These are phyloP conservation scores for Rhodotorula taiwanensis DNA, from an alignment of 768 basidiomycete species.

Conservation along the genomic window DNA sequence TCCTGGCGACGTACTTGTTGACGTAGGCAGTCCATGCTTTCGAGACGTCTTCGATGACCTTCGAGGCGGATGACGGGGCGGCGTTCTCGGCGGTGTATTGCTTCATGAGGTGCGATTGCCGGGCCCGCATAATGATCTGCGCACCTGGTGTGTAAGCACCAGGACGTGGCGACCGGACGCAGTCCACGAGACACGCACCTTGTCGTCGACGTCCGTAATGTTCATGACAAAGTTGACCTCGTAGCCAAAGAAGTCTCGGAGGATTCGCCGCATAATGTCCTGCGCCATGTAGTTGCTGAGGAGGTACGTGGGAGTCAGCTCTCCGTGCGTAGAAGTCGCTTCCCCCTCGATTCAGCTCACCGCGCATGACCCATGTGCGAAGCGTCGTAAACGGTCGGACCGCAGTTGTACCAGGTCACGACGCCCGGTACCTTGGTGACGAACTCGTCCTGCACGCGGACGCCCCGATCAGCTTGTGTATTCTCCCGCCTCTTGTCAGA, in stretches of 20 bases:
- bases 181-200: conserved; percentile 63
- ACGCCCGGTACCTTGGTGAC: conserved; percentile 34
- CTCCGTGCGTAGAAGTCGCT: too few relatives aligned
- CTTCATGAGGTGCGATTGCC: conserved; percentile 53
- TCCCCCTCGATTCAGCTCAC: conserved; percentile 49
- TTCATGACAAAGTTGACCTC: conserved; percentile 99
- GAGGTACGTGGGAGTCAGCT: not conserved
- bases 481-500: too few relatives aligned
- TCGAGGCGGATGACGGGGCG: conserved; percentile 16
- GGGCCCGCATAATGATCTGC: conserved; percentile 87
- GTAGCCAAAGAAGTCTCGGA: conserved; percentile 93
- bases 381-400: conserved; percentile 96
- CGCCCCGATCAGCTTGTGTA: not conserved
- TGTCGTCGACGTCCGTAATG: conserved; percentile 98
- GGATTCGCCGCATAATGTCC: conserved; percentile 78
- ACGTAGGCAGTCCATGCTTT: conserved; percentile 40
- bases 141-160: too few relatives aligned
- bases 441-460: conserved; percentile 33
- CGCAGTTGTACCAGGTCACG: conserved; percentile 99
- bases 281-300: conserved; percentile 91
- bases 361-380: conserved; percentile 98
- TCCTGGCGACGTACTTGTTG: conserved; percentile 32
- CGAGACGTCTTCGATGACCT: conserved; percentile 25
- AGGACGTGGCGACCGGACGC: too few relatives aligned
- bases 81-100: conserved; percentile 34